Base-by-base conservation (phyloP, 108 stramenopile genomes). In the Nitzschia sp. region DNA sequence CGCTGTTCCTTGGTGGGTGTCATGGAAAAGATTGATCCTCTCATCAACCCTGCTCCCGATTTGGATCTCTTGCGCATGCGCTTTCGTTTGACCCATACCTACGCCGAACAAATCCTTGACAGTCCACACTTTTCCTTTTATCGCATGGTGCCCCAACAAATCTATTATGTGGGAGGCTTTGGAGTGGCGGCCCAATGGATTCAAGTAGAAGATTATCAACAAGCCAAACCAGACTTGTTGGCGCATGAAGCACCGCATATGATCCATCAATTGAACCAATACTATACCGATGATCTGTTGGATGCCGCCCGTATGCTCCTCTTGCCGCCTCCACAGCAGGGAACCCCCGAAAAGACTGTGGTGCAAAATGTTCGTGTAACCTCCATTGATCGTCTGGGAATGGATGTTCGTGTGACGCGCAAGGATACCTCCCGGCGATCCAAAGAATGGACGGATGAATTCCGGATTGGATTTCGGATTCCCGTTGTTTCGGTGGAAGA, bases 81-180 rank as follows among this genome's bases (percentile, higher is more conserved):
- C 20, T 98, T 95, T 74, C 82, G 88, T 8, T 76, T 98, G 53
- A 78, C 89, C 44, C 98, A 98, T 80, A 67, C 86, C 41, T 98
- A 98, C 66, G 93, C 97, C 41, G 97, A 97, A 65, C 95, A 95
- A 72, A 89, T 98, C 43, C 89, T 95, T 79, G 92, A 96, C 53
- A 88, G 86, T 56, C 95, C 95, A 46, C 89, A 88, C 59, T 98
- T 97, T 81, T 76, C 82, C 65, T 96, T 98, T 70, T 95, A 92
- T 75, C 80, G 94, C 69, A 68, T 98, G 41, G 37, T 73, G 14
- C 96, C 96, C 17, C 78, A 82, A 53, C 85, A 83, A 59, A 88
- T 97, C 69, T 97, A 97, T 76, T 98, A 86, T 67, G 95, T 97
- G 9, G 98, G 98, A 50, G 98, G 98, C 22, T 97, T 95, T 69